A percentile compares a stretch with the other conserved stretches of the same genome.
phyloP scores from a whole-genome alignment of 176 grass and related monocot genomes.

The Oryza meyeriana region DNA sequence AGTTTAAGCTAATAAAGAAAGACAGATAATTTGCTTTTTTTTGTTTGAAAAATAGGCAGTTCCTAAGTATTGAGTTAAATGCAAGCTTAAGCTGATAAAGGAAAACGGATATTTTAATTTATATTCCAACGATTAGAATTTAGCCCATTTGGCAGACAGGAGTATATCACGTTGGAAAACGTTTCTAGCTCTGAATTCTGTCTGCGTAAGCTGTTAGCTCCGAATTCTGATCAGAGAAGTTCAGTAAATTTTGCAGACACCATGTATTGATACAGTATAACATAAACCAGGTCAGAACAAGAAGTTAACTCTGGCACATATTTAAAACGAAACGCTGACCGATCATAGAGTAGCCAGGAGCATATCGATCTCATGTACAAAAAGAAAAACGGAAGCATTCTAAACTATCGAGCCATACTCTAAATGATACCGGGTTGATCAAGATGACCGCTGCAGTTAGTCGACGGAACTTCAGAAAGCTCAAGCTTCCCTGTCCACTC shows the following conservation, averaged over 20 bases:
- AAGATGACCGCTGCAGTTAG: constrained; percentile 79
- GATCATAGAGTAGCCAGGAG: not conserved
- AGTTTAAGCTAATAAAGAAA: too few relatives aligned
- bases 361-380: constrained; percentile 28
- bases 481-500: constrained; percentile 93
- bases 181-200: too few relatives aligned
- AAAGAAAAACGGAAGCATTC: not conserved
- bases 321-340: not conserved
- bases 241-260: not conserved
- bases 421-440: constrained; percentile 50
- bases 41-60: too few relatives aligned
- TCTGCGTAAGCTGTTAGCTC: not conserved
- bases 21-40: too few relatives aligned
- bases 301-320: not conserved
- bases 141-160: too few relatives aligned
- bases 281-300: not conserved
- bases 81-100: too few relatives aligned
- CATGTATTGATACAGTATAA: not conserved
- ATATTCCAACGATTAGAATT: not conserved
- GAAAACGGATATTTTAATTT: too few relatives aligned
- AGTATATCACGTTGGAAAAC: too few relatives aligned
- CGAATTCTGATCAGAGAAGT: not conserved
- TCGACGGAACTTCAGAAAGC: constrained; percentile 64
- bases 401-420: not conserved
- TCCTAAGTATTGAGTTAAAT: too few relatives aligned